phyloP scores from a whole-genome alignment of 306 rosid genomes.

The Cucurbita maxima region DNA sequence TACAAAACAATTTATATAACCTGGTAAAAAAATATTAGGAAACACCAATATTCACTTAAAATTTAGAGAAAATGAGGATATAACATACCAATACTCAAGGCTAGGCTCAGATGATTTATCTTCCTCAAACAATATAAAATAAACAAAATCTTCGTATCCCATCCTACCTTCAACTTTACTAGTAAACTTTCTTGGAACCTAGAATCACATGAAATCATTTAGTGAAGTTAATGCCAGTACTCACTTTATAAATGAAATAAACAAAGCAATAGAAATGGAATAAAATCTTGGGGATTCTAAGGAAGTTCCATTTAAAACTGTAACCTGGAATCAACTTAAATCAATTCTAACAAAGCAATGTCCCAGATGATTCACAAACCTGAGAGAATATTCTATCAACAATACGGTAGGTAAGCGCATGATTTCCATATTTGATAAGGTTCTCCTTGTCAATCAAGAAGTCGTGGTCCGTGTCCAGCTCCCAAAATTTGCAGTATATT shows the following conservation, averaged over 20 bases:
- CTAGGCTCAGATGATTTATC: constrained; percentile 94
- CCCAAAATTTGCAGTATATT: constrained; percentile 99
- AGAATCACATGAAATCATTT: constrained; percentile 13
- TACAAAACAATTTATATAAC: background rate
- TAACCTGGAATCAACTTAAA: constrained; percentile 11
- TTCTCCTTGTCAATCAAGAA: constrained; percentile 96
- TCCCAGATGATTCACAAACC: constrained; percentile 37
- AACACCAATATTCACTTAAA: background rate
- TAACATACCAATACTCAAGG: constrained; percentile 85
- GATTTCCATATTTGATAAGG: constrained; percentile 96
- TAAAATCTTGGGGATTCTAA: background rate
- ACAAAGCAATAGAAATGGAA: background rate
- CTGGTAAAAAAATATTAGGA: background rate
- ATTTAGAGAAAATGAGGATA: constrained; percentile 6
- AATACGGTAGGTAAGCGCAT: constrained; percentile 93
- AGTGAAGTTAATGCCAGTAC: constrained; percentile 6
- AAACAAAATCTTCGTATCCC: constrained; percentile 99
- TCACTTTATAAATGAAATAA: constrained; percentile 5
- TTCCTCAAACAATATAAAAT: constrained; percentile 95
- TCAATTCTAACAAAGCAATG: constrained; percentile 8
- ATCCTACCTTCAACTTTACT: constrained; percentile 91
- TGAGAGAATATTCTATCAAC: constrained; percentile 99
- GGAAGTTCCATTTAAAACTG: background rate
- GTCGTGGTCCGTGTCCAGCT: constrained; percentile 97
- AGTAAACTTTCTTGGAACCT: constrained; percentile 91